Conservation (phyloP, 2,329 filamentous ascomycete species). For the Elsinoe ampelina region DNA sequence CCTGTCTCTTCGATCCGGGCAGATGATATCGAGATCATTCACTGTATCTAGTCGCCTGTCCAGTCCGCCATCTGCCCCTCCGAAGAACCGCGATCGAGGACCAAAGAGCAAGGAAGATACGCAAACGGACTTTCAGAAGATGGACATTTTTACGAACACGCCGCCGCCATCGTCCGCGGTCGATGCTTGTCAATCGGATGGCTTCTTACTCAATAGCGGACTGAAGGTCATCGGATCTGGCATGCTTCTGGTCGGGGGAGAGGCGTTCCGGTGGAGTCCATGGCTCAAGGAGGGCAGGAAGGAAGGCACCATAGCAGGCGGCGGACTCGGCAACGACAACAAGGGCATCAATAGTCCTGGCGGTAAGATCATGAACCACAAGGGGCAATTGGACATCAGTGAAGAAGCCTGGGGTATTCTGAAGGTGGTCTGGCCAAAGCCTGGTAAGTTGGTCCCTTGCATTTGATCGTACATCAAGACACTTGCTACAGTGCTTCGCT, state of each 20-base stretch:
- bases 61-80: constrained; percentile 22
- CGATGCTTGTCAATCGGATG: constrained; percentile 70
- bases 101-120: constrained; percentile 53
- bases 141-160: constrained; percentile 70
- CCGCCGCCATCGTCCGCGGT: constrained; percentile 73
- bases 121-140: constrained; percentile 60
- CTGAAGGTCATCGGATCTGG: constrained; percentile 60
- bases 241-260: constrained; percentile 70
- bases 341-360: constrained; percentile 27
- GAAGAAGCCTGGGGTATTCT: constrained; percentile 65
- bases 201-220: constrained; percentile 80
- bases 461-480: neutral
- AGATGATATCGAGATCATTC: neutral
- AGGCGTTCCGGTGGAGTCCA: constrained; percentile 81
- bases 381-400: constrained; percentile 72
- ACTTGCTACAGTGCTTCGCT: neutral
- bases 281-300: constrained; percentile 48
- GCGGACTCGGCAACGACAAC: constrained; percentile 27
- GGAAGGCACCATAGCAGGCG: constrained; percentile 30
- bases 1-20: neutral
- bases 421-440: constrained; percentile 74
- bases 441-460: constrained; percentile 51
- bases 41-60: neutral
- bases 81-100: constrained; percentile 48
- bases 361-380: constrained; percentile 55